Evolutionary conservation across 176 grass and related monocot species (phyloP), one percentile per base, ranked within the genome.

Genomic region (Cymbopogon citratus): DNA sequence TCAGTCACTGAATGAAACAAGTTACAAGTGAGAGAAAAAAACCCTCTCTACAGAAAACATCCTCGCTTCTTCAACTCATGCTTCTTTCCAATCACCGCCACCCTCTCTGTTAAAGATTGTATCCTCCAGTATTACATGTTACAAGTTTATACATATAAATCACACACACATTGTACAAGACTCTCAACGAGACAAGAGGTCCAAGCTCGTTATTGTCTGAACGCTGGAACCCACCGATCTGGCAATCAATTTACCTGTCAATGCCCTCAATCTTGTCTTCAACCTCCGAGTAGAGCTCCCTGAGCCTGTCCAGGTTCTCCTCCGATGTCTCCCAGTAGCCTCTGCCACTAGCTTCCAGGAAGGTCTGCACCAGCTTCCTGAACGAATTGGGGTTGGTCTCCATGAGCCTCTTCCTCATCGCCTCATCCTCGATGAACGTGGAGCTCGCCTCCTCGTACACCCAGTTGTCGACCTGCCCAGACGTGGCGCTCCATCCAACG

Each of bases 241-340:
- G 40, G 12, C 62, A 66, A 61, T 56, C 16, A 35, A 36, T 76
- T 91, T 85, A 97, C 83, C 92, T 82, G n/a, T 95, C 96, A 28
- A 99, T 91, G 4, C 96, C 96, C 87, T 99, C 96, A 3, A 99
- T 99, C 81, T 99, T 99, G 89, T 99, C 96, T 65, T 99, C 96
- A 11, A 99, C 91, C 85, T 99, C 96, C 1, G 96, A 94, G 82
- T 99, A 99, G 38, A 99, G 69, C 66, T 99, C 87, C 63, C 87
- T 76, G 19, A 99, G 85, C 76, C 65, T 90, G 14, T 99, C 96
- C 74, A 99, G 71, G 87, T 99, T 99, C 54, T 99, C 92, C 85
- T 99, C 92, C 11, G 96, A 90, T 31, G 96, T 95, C 85, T 99
- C 96, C 96, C 96, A 99, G 90, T 99, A 99, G 9, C 96, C 96